Percentiles rank a stretch among this genome's conserved stretches.
Evolutionary conservation across 78 protist genomes (phyloP).

Genomic region (Chrysochromulina parva): DNA sequence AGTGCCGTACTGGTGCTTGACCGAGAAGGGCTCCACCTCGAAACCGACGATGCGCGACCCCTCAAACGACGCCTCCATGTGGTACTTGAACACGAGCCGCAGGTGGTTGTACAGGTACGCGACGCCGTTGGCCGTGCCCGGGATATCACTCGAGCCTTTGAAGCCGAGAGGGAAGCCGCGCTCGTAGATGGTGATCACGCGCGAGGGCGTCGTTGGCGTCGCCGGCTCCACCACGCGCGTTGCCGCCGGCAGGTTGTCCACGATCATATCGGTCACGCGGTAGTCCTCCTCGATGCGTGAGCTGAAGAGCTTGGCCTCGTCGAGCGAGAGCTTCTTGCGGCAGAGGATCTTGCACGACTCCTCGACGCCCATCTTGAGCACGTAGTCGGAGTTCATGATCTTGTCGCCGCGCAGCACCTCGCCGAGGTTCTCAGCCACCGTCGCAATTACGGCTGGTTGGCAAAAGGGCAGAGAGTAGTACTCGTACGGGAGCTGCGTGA

Average conservation of each 20-base stretch:
- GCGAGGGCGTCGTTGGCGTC: background rate
- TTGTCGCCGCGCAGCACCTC: background rate
- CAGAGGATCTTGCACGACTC: slow-evolving; percentile 35
- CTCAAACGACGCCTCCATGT: slow-evolving; percentile 12
- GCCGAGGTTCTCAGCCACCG: background rate
- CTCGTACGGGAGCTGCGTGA: slow-evolving; percentile 9
- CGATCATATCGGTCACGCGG: slow-evolving; percentile 50
- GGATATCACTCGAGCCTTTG: background rate
- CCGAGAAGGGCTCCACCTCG: slow-evolving; percentile 59
- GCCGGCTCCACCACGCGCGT: background rate
- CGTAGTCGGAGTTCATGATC: slow-evolving; percentile 37
- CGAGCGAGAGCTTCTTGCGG: background rate
- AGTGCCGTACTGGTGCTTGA: background rate
- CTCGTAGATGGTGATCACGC: slow-evolving; percentile 27
- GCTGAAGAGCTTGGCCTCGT: background rate
- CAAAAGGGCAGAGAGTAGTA: background rate
- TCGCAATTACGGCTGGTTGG: background rate
- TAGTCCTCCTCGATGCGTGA: slow-evolving; percentile 45
- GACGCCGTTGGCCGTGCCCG: background rate
- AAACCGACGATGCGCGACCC: slow-evolving; percentile 77
- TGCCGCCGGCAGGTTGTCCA: slow-evolving; percentile 69
- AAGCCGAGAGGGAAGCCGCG: slow-evolving; percentile 42
- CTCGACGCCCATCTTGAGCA: slow-evolving; percentile 3
- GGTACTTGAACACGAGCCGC: slow-evolving; percentile 49
- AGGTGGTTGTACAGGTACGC: slow-evolving; percentile 20